Conservation (phyloP, 495 filamentous ascomycete genomes). For the Neurospora cerealis region DNA sequence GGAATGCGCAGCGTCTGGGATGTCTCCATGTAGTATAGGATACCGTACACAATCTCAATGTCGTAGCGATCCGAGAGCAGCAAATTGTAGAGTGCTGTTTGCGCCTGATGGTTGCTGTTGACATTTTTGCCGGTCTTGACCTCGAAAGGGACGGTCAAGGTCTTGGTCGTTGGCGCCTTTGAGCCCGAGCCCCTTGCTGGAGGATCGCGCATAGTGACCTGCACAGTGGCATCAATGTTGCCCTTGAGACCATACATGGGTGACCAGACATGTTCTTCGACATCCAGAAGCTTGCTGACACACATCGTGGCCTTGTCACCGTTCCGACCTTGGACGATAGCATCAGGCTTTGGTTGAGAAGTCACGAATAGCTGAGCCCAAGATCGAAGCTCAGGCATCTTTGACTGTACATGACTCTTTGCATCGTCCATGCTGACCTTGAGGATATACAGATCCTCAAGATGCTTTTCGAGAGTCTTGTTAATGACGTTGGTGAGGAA, state of each 20-base stretch:
- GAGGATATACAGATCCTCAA: slow-evolving; percentile 80
- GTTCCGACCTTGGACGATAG: slow-evolving; percentile 69
- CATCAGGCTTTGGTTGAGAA: slow-evolving; percentile 56
- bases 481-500: slow-evolving; percentile 57
- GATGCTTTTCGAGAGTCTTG: slow-evolving; percentile 53
- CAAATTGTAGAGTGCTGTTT: slow-evolving; percentile 90
- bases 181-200: slow-evolving; percentile 28
- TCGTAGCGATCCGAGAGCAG: slow-evolving; percentile 92
- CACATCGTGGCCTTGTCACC: slow-evolving; percentile 64
- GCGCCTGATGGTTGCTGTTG: slow-evolving; percentile 71
- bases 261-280: slow-evolving; percentile 97
- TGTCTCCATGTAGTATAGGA: slow-evolving; percentile 90
- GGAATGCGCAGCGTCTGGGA: slow-evolving; percentile 78
- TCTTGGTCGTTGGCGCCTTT: slow-evolving; percentile 27
- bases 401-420: slow-evolving; percentile 64
- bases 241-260: slow-evolving; percentile 95
- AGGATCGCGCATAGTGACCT: slow-evolving; percentile 66
- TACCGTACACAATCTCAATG: slow-evolving; percentile 74
- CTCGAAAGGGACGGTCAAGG: slow-evolving; percentile 82
- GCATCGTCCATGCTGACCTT: slow-evolving; percentile 63
- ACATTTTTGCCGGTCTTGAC: slow-evolving; percentile 85
- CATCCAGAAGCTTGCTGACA: slow-evolving; percentile 86
- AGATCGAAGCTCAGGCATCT: slow-evolving; percentile 61
- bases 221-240: slow-evolving; percentile 96
- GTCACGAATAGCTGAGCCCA: slow-evolving; percentile 82